Evolutionary conservation across 176 grass and related monocot genomes (phyloP).

Genomic region (Eragrostis curvula): DNA sequence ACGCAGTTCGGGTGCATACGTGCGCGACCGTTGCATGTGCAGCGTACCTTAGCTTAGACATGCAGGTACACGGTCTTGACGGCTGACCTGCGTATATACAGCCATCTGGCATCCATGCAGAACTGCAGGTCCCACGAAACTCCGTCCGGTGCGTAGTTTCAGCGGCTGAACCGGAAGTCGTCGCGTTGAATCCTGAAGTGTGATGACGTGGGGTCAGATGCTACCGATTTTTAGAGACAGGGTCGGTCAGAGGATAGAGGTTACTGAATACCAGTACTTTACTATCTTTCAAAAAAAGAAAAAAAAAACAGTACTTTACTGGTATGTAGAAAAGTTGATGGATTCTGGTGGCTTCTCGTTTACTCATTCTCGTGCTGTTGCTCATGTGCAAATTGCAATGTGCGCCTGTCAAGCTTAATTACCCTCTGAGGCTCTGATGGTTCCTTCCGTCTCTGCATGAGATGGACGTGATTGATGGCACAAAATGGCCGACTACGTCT

Average conservation of each 20-base stretch:
- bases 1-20: neutral
- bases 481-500: neutral
- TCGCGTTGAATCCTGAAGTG: neutral
- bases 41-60: neutral
- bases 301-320: neutral
- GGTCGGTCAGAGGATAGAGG: neutral
- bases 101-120: neutral
- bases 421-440: too few relatives aligned
- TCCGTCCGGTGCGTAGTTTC: neutral
- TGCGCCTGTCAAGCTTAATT: too few relatives aligned
- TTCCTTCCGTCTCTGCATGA: neutral
- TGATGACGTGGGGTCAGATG: neutral
- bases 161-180: neutral
- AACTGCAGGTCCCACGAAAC: slow-evolving; percentile 8
- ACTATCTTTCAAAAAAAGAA: too few relatives aligned
- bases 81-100: neutral
- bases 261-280: neutral
- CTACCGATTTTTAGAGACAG: neutral
- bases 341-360: neutral
- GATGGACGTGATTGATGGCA: neutral
- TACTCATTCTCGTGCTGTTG: neutral
- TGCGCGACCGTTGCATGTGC: neutral
- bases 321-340: neutral
- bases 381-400: neutral
- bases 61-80: neutral